Evolutionary conservation across 2,329 filamentous ascomycete species (phyloP).

Genomic region (Cladosporium sp.): DNA sequence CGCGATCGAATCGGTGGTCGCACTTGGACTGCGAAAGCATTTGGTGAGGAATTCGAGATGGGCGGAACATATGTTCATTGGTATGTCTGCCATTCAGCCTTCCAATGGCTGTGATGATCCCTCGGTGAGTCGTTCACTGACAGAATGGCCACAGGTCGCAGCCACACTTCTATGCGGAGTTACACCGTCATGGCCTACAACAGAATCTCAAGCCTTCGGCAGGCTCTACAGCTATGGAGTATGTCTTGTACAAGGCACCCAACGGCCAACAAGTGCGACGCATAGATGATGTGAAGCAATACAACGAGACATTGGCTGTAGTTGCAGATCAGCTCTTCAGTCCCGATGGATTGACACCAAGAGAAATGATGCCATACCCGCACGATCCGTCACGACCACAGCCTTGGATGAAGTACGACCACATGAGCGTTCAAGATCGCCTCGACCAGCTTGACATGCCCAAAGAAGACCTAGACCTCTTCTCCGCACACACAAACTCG

Average conservation of each 20-base stretch:
- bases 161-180: constrained; percentile 28
- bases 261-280: not conserved
- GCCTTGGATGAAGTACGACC: constrained; percentile 29
- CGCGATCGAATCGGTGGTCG: constrained; percentile 49
- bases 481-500: constrained; percentile 21
- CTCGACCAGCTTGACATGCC: constrained; percentile 27
- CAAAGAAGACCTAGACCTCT: constrained; percentile 19
- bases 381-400: constrained; percentile 31
- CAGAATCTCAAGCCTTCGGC: not conserved
- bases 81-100: not conserved
- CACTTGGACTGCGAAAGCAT: constrained; percentile 44
- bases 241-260: not conserved
- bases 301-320: not conserved
- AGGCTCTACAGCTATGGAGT: not conserved
- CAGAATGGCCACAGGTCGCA: constrained; percentile 16
- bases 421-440: constrained; percentile 28
- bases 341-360: constrained; percentile 26
- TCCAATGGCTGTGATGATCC: not conserved
- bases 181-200: constrained; percentile 27
- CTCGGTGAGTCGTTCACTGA: not conserved
- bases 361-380: constrained; percentile 35
- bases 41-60: constrained; percentile 45
- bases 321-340: not conserved
- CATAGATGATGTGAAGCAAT: not conserved
- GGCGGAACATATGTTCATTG: constrained; percentile 47